phyloP scores from a whole-genome alignment of 1,284 basidiomycete genomes.

The Leucoagaricus sp. region DNA sequence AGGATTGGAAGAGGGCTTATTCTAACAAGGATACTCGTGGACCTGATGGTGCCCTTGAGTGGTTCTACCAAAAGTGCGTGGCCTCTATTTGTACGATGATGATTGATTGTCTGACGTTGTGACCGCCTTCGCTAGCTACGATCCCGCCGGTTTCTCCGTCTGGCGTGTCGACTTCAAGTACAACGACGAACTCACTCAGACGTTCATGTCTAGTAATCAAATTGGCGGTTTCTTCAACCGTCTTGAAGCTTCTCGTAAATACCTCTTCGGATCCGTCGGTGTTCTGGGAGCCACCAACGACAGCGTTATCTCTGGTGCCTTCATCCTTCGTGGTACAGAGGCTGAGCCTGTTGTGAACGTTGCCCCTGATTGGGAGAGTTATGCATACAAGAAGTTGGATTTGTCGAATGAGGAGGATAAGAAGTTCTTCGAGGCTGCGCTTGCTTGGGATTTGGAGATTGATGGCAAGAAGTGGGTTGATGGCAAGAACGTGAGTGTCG shows the following conservation, averaged over 20 bases:
- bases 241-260: conserved; percentile 92
- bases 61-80: conserved; percentile 88
- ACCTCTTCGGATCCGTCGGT: conserved; percentile 92
- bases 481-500: conserved; percentile 76
- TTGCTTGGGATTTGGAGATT: conserved; percentile 89
- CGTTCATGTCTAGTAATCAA: conserved; percentile 92
- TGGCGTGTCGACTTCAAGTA: conserved; percentile 98
- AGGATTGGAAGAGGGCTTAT: conserved; percentile 98
- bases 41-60: conserved; percentile 72
- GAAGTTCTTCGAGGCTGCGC: conserved; percentile 85
- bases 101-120: conserved; percentile 17
- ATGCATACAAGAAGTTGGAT: conserved; percentile 77
- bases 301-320: conserved; percentile 72
- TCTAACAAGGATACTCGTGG: conserved; percentile 96
- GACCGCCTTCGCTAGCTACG: conserved; percentile 75
- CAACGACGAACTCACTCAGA: conserved; percentile 90
- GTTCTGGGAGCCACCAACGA: conserved; percentile 84
- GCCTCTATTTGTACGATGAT: neutral
- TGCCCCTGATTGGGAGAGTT: conserved; percentile 94
- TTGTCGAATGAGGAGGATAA: conserved; percentile 72
- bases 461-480: conserved; percentile 87
- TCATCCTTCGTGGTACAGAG: conserved; percentile 83
- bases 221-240: conserved; percentile 97
- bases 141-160: conserved; percentile 88
- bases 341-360: conserved; percentile 71